These are phyloP conservation scores for Roridomyces roridus DNA, from an alignment of 768 basidiomycete species.

Conservation along the genomic window DNA sequence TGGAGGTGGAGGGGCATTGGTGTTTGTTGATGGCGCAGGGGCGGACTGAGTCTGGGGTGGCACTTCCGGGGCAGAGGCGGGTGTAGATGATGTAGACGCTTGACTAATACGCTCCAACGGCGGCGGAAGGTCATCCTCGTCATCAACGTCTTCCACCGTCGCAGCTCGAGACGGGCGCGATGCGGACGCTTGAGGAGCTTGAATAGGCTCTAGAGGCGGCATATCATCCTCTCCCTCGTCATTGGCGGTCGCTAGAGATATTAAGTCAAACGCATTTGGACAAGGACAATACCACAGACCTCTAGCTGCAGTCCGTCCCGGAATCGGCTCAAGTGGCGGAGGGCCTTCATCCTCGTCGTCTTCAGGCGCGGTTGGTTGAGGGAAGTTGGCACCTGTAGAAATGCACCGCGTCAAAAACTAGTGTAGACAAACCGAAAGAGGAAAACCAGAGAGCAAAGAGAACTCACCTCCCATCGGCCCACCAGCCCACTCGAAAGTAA, in stretches of 20 bases:
- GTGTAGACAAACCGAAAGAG: not conserved
- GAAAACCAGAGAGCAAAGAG: not conserved
- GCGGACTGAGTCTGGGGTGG: not conserved
- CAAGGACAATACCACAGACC: not conserved
- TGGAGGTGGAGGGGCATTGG: not conserved
- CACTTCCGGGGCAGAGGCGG: too few relatives aligned
- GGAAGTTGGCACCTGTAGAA: too few relatives aligned
- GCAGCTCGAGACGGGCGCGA: not conserved
- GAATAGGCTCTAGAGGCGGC: slow-evolving; percentile 15
- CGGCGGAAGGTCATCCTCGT: not conserved
- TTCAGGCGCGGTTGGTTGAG: not conserved
- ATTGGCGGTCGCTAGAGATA: not conserved
- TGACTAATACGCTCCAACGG: not conserved
- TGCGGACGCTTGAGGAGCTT: not conserved
- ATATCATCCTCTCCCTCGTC: slow-evolving; percentile 2
- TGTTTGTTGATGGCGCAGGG: not conserved
- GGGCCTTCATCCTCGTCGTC: slow-evolving; percentile 8
- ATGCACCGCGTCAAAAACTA: not conserved
- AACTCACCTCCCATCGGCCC: not conserved
- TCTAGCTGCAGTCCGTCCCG: not conserved
- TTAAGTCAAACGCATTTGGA: not conserved
- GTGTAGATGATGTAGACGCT: not conserved
- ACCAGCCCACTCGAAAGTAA: too few relatives aligned
- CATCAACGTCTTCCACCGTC: not conserved
- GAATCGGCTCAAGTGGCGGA: slow-evolving; percentile 18